A percentile compares a stretch with the other conserved stretches of the same genome.
Conservation (phyloP, 345 rosid species). For the Heritiera littoralis region DNA sequence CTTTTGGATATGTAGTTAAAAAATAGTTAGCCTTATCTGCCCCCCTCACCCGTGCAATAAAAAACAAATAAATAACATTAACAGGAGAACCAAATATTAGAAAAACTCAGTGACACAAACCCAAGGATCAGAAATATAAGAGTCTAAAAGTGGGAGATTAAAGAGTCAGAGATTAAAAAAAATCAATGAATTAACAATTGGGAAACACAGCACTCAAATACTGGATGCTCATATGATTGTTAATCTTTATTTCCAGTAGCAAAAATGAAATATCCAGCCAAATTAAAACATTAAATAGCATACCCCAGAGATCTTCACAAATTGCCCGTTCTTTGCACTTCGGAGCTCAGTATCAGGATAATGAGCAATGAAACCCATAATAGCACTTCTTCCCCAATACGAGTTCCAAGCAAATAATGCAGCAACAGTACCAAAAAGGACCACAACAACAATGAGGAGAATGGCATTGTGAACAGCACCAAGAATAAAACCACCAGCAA, state of each 20-base stretch:
- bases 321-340: constrained; percentile 94
- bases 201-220: not conserved
- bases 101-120: not conserved
- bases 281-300: constrained; percentile 20
- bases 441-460: constrained; percentile 70
- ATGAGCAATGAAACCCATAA: constrained; percentile 62
- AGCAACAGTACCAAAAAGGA: constrained; percentile 61
- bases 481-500: constrained; percentile 81
- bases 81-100: not conserved
- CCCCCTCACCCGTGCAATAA: not conserved
- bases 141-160: not conserved
- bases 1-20: not conserved
- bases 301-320: constrained; percentile 98
- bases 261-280: constrained; percentile 14
- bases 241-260: not conserved
- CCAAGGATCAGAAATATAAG: not conserved
- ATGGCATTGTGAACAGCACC: constrained; percentile 88
- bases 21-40: not conserved
- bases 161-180: not conserved
- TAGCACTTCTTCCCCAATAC: constrained; percentile 71
- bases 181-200: not conserved
- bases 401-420: constrained; percentile 79
- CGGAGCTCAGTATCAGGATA: constrained; percentile 93
- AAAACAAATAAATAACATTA: not conserved
- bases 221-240: not conserved